These are phyloP conservation scores for Teratosphaeriaceae sp. DNA, from an alignment of 2,329 filamentous ascomycete genomes.

Conservation along the genomic window DNA sequence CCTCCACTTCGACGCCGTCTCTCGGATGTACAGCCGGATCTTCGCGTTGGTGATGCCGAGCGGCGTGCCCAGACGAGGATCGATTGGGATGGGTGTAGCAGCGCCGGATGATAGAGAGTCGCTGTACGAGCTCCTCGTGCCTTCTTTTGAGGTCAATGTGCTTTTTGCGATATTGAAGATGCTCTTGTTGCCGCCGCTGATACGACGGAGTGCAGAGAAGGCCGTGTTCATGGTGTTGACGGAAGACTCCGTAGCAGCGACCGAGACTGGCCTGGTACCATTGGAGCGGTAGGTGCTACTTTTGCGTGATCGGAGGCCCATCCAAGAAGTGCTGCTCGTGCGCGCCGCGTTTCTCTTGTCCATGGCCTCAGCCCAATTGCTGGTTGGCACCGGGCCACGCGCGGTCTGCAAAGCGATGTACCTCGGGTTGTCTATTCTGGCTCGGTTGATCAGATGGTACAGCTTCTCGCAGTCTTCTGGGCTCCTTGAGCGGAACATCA, in stretches of 20 bases:
- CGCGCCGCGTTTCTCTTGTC: slow-evolving; percentile 44
- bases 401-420: slow-evolving; percentile 74
- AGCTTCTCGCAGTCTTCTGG: slow-evolving; percentile 72
- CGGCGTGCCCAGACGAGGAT: slow-evolving; percentile 34
- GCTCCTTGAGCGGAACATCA: slow-evolving; percentile 81
- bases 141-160: slow-evolving; percentile 56
- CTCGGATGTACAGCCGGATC: slow-evolving; percentile 77
- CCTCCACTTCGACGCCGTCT: slow-evolving; percentile 73
- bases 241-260: slow-evolving; percentile 65
- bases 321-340: slow-evolving; percentile 43
- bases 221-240: slow-evolving; percentile 71
- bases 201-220: slow-evolving; percentile 68
- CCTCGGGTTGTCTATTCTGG: slow-evolving; percentile 86
- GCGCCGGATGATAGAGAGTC: slow-evolving; percentile 52
- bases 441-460: slow-evolving; percentile 80
- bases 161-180: slow-evolving; percentile 80
- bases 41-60: slow-evolving; percentile 73
- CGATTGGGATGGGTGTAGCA: slow-evolving; percentile 26
- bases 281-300: slow-evolving; percentile 50
- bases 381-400: slow-evolving; percentile 49
- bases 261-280: slow-evolving; percentile 47
- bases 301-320: slow-evolving; percentile 48
- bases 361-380: slow-evolving; percentile 45
- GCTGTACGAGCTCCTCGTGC: slow-evolving; percentile 47
- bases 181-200: slow-evolving; percentile 62